phyloP scores from a whole-genome alignment of 768 basidiomycete genomes.

The Mycena venus region DNA sequence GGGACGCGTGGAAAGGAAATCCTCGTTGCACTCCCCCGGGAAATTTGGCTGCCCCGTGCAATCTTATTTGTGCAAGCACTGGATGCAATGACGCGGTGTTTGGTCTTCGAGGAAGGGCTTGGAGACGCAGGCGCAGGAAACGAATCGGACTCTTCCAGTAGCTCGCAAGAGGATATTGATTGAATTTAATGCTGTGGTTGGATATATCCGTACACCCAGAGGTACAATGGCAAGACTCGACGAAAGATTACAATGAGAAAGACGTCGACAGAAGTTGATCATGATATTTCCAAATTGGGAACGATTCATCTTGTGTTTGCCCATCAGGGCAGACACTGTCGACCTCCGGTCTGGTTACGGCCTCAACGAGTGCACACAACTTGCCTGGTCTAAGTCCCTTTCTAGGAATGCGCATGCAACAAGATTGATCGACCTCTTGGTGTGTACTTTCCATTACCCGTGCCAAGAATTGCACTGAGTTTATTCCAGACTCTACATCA shows the following conservation, averaged over 20 bases:
- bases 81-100: neutral
- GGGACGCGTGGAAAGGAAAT: neutral
- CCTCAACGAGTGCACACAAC: neutral
- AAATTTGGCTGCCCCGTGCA: constrained; percentile 10
- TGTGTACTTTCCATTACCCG: neutral
- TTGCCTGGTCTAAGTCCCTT: neutral
- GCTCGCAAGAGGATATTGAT: constrained; percentile 4
- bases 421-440: neutral
- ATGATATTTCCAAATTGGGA: too few relatives aligned
- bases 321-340: neutral
- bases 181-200: neutral
- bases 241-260: too few relatives aligned
- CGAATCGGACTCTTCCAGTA: neutral
- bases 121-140: neutral
- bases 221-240: too few relatives aligned
- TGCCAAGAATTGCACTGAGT: too few relatives aligned
- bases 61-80: neutral
- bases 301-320: too few relatives aligned
- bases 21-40: neutral
- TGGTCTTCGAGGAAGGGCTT: neutral
- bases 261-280: too few relatives aligned
- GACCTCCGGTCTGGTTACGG: neutral
- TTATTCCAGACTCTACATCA: neutral
- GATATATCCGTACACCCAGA: too few relatives aligned
- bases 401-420: neutral